A percentile compares a stretch with the other conserved stretches of the same genome.
Evolutionary conservation across 495 filamentous ascomycete genomes (phyloP).

Genomic region (Pyrenula massariospora): DNA sequence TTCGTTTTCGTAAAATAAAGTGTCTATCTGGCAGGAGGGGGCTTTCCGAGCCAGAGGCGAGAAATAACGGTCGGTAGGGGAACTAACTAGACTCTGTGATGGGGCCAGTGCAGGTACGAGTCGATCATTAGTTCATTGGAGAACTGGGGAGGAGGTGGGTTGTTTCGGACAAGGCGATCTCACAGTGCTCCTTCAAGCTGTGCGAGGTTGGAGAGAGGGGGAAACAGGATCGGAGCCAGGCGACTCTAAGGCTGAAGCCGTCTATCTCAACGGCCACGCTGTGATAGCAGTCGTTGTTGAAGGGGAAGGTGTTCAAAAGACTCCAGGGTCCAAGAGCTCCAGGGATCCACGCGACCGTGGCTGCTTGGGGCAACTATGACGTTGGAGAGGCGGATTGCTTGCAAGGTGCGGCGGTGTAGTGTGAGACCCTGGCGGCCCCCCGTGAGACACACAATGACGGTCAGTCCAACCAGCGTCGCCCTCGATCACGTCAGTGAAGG

Average conservation of each 20-base stretch:
- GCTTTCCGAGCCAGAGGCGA: not conserved
- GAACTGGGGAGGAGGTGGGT: not conserved
- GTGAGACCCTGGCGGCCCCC: no score
- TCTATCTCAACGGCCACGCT: no score
- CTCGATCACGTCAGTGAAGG: not conserved
- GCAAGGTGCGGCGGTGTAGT: no score
- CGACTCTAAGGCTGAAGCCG: no score
- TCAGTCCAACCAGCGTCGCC: not conserved
- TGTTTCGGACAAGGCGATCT: not conserved
- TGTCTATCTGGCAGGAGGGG: not conserved
- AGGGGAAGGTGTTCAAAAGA: no score
- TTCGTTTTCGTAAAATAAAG: not conserved
- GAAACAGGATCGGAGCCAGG: no score
- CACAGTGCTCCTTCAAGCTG: not conserved
- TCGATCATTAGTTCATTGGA: not conserved
- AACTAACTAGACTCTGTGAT: not conserved
- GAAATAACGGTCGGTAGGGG: not conserved
- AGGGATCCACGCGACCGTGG: no score
- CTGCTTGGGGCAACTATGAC: not conserved
- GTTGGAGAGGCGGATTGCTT: no score
- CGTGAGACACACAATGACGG: no score
- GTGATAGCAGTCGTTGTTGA: no score
- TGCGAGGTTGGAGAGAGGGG: not conserved
- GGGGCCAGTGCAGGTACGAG: not conserved
- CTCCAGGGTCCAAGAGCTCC: no score